Evolutionary conservation across 306 rosid species (phyloP).

Genomic region (Spatholobus suberectus): DNA sequence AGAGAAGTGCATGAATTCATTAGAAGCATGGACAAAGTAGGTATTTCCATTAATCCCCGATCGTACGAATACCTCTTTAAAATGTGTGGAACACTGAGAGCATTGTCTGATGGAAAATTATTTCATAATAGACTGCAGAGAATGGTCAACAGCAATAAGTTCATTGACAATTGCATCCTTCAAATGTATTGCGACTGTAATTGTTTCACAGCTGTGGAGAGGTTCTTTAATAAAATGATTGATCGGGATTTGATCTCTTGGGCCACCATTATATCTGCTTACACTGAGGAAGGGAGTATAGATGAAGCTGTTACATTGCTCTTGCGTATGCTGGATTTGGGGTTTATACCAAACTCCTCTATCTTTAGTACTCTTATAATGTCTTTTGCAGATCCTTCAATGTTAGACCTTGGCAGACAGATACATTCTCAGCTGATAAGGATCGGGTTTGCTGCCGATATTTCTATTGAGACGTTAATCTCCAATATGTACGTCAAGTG

Average conservation of each 20-base stretch:
- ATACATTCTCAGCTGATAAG: constrained; percentile 59
- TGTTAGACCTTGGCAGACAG: constrained; percentile 54
- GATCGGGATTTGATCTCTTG: constrained; percentile 53
- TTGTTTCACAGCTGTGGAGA: constrained; percentile 54
- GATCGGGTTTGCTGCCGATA: constrained; percentile 46
- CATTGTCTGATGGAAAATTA: constrained; percentile 50
- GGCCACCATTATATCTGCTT: constrained; percentile 54
- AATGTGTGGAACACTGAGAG: constrained; percentile 52
- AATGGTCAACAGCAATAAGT: constrained; percentile 41
- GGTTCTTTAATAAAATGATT: constrained; percentile 59
- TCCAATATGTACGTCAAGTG: constrained; percentile 68
- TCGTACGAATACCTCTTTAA: constrained; percentile 55
- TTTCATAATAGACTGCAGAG: constrained; percentile 50
- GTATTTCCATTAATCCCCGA: constrained; percentile 50
- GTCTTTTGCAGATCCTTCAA: constrained; percentile 44
- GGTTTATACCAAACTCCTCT: constrained; percentile 49
- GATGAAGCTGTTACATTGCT: constrained; percentile 52
- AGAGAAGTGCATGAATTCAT: constrained; percentile 59
- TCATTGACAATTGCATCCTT: constrained; percentile 53
- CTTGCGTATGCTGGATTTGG: constrained; percentile 48
- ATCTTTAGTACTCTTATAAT: constrained; percentile 52
- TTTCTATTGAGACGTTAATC: constrained; percentile 48
- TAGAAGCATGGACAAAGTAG: constrained; percentile 49
- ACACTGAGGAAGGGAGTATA: constrained; percentile 49
- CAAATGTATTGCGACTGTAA: constrained; percentile 64